phyloP scores from a whole-genome alignment of 306 rosid genomes.

The Castanospermum australe region DNA sequence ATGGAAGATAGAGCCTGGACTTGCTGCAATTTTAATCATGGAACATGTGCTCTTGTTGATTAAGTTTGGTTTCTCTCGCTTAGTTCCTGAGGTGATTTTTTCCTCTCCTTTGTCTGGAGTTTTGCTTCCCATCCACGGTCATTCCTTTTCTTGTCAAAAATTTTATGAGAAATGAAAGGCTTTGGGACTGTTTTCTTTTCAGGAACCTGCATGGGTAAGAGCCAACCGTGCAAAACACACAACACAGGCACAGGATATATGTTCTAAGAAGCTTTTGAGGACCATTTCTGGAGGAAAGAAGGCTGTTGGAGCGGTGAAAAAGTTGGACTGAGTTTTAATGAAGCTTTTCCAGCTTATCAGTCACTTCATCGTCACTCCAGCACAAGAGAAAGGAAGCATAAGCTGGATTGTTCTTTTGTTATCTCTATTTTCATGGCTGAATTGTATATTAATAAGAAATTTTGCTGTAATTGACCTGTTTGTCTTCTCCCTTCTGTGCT shows the following conservation, averaged over 20 bases:
- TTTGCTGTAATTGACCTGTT: neutral
- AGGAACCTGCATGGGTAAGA: conserved; percentile 99
- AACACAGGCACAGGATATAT: conserved; percentile 70
- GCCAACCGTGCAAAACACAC: conserved; percentile 73
- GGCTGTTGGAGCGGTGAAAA: conserved; percentile 28
- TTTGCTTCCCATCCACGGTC: neutral
- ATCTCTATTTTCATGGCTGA: neutral
- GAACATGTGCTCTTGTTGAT: conserved; percentile 84
- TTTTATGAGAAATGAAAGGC: neutral
- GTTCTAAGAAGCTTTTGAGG: conserved; percentile 76
- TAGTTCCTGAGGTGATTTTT: conserved; percentile 75
- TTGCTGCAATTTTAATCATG: conserved; percentile 86
- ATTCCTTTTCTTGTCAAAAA: conserved; percentile 1
- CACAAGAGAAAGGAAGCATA: conserved; percentile 2
- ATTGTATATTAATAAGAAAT: conserved; percentile 27
- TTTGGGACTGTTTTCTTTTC: conserved; percentile 21
- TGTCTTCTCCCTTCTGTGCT: neutral
- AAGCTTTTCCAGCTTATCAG: neutral
- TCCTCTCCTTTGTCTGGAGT: neutral
- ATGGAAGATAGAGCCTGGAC: conserved; percentile 97
- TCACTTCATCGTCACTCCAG: neutral
- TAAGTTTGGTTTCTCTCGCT: conserved; percentile 87
- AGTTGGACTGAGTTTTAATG: conserved; percentile 25
- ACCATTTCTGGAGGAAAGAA: conserved; percentile 60
- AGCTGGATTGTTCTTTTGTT: neutral